Evolutionary conservation across 805 yeast genomes (phyloP).

Genomic region (Barnettozyma populi): DNA sequence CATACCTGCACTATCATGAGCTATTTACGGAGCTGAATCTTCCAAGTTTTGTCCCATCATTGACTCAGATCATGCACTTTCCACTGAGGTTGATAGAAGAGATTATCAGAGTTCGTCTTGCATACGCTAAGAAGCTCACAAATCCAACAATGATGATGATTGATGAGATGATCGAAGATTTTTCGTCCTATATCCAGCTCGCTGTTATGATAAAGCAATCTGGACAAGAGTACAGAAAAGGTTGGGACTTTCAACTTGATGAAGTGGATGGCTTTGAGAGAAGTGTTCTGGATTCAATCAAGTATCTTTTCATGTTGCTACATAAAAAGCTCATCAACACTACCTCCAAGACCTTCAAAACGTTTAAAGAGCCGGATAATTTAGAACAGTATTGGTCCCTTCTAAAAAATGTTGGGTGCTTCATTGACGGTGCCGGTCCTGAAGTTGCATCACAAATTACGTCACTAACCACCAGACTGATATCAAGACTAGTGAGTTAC

Average conservation of each 20-base stretch:
- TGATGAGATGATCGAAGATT: slow-evolving; percentile 87
- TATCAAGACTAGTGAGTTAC: slow-evolving; percentile 63
- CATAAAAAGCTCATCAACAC: slow-evolving; percentile 77
- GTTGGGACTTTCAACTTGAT: slow-evolving; percentile 66
- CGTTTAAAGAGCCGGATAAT: slow-evolving; percentile 89
- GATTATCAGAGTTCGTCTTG: slow-evolving; percentile 64
- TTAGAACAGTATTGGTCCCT: slow-evolving; percentile 78
- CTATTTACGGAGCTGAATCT: slow-evolving; percentile 63
- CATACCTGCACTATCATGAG: slow-evolving; percentile 56
- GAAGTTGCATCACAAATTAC: slow-evolving; percentile 76
- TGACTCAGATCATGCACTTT: slow-evolving; percentile 63
- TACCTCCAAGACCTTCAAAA: slow-evolving; percentile 64
- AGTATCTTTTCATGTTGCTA: slow-evolving; percentile 62
- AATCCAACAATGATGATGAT: slow-evolving; percentile 94
- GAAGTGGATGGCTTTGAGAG: slow-evolving; percentile 62
- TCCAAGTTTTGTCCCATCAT: slow-evolving; percentile 62
- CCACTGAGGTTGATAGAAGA: slow-evolving; percentile 80
- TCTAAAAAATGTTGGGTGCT: slow-evolving; percentile 69
- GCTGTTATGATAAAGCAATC: slow-evolving; percentile 73
- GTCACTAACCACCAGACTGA: slow-evolving; percentile 57
- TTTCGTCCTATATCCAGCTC: slow-evolving; percentile 66
- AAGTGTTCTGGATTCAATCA: slow-evolving; percentile 67
- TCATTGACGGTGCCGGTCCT: slow-evolving; percentile 74
- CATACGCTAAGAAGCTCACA: slow-evolving; percentile 69
- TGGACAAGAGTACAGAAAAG: slow-evolving; percentile 49